These are phyloP conservation scores for Aspergillus sp. DNA, from an alignment of 2,329 filamentous ascomycete species.

Conservation along the genomic window DNA sequence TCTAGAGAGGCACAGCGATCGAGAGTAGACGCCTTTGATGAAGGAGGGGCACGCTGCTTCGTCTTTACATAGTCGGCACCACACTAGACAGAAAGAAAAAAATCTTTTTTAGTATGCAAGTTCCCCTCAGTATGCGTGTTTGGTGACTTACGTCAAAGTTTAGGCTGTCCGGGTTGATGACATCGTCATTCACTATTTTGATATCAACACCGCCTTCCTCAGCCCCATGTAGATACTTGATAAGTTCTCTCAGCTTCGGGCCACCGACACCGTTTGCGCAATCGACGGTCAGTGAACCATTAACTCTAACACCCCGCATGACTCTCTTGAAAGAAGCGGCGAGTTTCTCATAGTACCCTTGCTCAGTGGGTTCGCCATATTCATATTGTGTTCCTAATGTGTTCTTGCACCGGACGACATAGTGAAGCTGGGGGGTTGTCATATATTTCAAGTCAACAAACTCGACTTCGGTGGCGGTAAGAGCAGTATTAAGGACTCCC, in stretches of 20 bases:
- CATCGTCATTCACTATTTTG: constrained; percentile 88
- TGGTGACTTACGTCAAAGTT: constrained; percentile 70
- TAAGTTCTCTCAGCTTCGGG: constrained; percentile 80
- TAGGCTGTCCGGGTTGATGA: constrained; percentile 81
- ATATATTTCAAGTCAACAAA: constrained; percentile 84
- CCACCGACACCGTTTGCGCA: constrained; percentile 97
- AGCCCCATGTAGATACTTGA: constrained; percentile 74
- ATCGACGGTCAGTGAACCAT: constrained; percentile 78
- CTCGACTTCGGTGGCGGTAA: constrained; percentile 72
- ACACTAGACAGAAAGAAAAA: constrained; percentile 54
- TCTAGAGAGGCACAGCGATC: constrained; percentile 88
- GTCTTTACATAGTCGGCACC: constrained; percentile 98
- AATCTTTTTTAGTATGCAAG: constrained; percentile 22
- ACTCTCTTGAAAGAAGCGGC: constrained; percentile 79
- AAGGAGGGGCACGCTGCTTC: constrained; percentile 83
- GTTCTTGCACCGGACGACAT: constrained; percentile 91
- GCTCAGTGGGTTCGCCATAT: constrained; percentile 85
- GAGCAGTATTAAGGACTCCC: constrained; percentile 72
- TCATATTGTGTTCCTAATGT: constrained; percentile 82
- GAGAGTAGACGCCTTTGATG: constrained; percentile 71
- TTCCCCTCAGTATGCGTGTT: not conserved
- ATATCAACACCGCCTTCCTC: constrained; percentile 71
- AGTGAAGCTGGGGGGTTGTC: constrained; percentile 97
- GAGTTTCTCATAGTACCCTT: constrained; percentile 94
- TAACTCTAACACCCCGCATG: constrained; percentile 72